Evolutionary conservation across 1,284 basidiomycete genomes (phyloP).

Genomic region (Peniophora sp.): DNA sequence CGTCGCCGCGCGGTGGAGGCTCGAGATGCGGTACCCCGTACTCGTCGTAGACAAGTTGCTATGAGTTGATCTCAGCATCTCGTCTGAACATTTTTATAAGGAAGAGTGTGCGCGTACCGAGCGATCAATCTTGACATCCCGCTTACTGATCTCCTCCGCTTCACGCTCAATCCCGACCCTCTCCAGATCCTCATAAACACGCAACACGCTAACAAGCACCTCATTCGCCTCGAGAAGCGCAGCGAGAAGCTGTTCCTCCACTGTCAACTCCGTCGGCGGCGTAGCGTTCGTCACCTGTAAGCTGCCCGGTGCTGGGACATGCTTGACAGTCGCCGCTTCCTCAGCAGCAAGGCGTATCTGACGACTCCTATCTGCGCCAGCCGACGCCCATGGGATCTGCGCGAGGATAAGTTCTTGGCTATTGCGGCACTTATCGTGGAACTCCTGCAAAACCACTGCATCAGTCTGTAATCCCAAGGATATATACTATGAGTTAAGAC

Average conservation of each 20-base stretch:
- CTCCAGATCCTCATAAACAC: slow-evolving; percentile 57
- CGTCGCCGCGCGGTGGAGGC: slow-evolving; percentile 15
- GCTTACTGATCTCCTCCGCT: slow-evolving; percentile 53
- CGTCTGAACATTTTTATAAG: no score
- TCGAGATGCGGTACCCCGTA: slow-evolving; percentile 19
- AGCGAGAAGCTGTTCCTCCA: slow-evolving; percentile 56
- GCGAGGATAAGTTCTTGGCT: slow-evolving; percentile 70
- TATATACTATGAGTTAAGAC: no score
- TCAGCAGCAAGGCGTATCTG: slow-evolving; percentile 14
- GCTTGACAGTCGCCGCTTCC: slow-evolving; percentile 6
- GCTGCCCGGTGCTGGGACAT: not conserved
- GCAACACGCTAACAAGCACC: slow-evolving; percentile 38
- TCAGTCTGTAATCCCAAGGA: no score
- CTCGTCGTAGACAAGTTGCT: slow-evolving; percentile 27
- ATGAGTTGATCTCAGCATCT: not conserved
- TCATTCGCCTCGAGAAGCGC: slow-evolving; percentile 60
- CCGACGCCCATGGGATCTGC: slow-evolving; percentile 75
- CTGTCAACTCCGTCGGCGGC: slow-evolving; percentile 35
- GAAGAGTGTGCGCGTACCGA: no score
- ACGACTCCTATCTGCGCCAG: slow-evolving; percentile 57
- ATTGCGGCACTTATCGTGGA: slow-evolving; percentile 58
- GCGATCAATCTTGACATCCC: slow-evolving; percentile 47
- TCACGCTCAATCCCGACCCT: slow-evolving; percentile 56
- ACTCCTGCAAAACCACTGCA: slow-evolving; percentile 43
- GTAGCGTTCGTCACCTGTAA: slow-evolving; percentile 14